phyloP scores from a whole-genome alignment of 305 asterid species.

The Plantago coronopus region DNA sequence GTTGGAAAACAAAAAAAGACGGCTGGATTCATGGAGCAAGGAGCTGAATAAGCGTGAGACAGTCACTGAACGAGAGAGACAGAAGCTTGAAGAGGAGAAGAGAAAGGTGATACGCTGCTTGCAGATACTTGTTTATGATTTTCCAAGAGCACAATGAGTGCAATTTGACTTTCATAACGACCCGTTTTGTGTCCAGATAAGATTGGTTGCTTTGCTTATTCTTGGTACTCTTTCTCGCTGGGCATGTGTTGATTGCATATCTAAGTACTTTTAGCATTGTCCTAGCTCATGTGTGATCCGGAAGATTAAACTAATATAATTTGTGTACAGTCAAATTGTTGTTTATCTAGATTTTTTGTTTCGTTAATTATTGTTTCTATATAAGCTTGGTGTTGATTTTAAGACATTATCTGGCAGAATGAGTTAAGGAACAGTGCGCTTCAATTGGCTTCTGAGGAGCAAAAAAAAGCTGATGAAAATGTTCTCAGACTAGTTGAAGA shows the following conservation, averaged over 20 bases:
- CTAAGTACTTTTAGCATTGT: neutral
- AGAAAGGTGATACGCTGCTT: conserved; percentile 36
- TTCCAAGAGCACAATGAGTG: conserved; percentile 11
- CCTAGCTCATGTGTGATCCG: neutral
- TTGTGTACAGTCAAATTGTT: neutral
- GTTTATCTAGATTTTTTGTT: neutral
- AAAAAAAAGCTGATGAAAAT: conserved; percentile 55
- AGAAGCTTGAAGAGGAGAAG: conserved; percentile 77
- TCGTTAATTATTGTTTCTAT: conserved; percentile 2
- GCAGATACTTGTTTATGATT: neutral
- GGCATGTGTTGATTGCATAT: neutral
- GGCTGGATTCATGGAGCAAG: conserved; percentile 66
- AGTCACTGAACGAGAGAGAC: conserved; percentile 61
- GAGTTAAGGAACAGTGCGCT: conserved; percentile 55
- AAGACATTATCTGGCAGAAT: conserved; percentile 39
- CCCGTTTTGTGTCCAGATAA: no score
- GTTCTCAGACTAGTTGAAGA: conserved; percentile 68
- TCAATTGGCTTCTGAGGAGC: conserved; percentile 70
- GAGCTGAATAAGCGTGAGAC: conserved; percentile 73
- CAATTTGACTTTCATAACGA: conserved; percentile 10
- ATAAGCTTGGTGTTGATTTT: conserved; percentile 11
- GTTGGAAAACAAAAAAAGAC: conserved; percentile 53
- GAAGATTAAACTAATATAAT: conserved; percentile 9
- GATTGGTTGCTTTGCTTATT: neutral
- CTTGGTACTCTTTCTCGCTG: neutral